Conservation (phyloP, 345 rosid genomes). For the Kandelia obovata region DNA sequence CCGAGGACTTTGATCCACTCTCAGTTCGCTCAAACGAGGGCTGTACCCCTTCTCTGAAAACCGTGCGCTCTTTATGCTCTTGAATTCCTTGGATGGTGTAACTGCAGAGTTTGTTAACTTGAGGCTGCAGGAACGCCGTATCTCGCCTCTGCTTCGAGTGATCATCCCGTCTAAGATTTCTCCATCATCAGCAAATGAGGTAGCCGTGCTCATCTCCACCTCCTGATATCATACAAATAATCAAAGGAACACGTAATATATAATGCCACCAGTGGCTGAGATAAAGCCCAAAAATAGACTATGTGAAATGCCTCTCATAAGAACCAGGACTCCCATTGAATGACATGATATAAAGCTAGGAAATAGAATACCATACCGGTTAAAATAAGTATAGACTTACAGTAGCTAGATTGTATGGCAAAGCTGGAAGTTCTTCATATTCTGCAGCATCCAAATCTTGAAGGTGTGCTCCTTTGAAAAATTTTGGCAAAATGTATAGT, state of each 20-base stretch:
- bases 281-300: background rate
- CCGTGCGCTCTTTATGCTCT: constrained; percentile 53
- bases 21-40: constrained; percentile 52
- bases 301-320: background rate
- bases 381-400: constrained; percentile 33
- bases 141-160: constrained; percentile 29
- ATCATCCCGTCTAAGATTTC: constrained; percentile 29
- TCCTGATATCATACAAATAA: constrained; percentile 35
- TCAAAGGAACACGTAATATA: constrained; percentile 7
- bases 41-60: constrained; percentile 50
- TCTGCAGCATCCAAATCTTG: constrained; percentile 34
- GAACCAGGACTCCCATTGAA: background rate
- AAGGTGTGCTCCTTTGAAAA: constrained; percentile 23
- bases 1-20: constrained; percentile 54
- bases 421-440: constrained; percentile 24
- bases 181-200: constrained; percentile 53
- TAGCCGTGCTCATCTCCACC: constrained; percentile 53
- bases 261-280: background rate
- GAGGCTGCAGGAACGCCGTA: constrained; percentile 21
- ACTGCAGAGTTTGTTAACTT: constrained; percentile 13
- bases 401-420: constrained; percentile 40
- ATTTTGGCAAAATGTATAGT: constrained; percentile 29
- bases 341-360: background rate
- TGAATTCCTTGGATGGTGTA: constrained; percentile 50
- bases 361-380: background rate